These are phyloP conservation scores for Citeromyces nyonsensis DNA, from an alignment of 805 yeast species.

Conservation along the genomic window DNA sequence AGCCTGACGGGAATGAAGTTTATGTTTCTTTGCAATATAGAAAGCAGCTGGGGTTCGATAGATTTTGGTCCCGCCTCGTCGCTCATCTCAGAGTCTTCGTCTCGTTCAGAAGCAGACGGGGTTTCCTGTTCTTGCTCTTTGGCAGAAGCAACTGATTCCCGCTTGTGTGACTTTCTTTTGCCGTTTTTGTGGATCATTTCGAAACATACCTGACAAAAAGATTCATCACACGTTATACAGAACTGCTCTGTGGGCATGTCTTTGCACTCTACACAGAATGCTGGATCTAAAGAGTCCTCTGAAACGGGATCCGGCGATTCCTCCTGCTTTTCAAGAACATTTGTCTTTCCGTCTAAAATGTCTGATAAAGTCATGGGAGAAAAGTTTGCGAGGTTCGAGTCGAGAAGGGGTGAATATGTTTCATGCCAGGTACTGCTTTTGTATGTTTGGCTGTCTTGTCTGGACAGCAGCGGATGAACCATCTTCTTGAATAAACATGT, in stretches of 20 bases:
- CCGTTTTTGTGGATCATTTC: constrained; percentile 60
- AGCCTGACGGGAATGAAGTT: constrained; percentile 56
- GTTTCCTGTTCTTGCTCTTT: constrained; percentile 8
- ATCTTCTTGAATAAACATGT: too few relatives aligned
- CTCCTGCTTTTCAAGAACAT: background rate
- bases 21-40: constrained; percentile 24
- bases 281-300: constrained; percentile 15
- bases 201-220: constrained; percentile 57
- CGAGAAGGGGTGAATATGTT: too few relatives aligned
- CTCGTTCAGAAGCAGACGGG: constrained; percentile 7
- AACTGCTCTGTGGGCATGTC: constrained; percentile 56
- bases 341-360: background rate
- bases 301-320: constrained; percentile 9
- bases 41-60: constrained; percentile 11
- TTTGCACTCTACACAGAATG: constrained; percentile 52
- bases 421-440: too few relatives aligned
- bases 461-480: too few relatives aligned
- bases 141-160: constrained; percentile 8
- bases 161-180: constrained; percentile 29
- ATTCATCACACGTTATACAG: constrained; percentile 50
- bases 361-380: background rate
- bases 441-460: too few relatives aligned
- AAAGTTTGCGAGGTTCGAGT: too few relatives aligned
- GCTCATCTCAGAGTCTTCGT: constrained; percentile 4
- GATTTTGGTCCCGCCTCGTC: background rate